Percentiles rank a stretch among this genome's conserved stretches.
phyloP scores from a whole-genome alignment of 495 filamentous ascomycete species.

The Poronia punctata region DNA sequence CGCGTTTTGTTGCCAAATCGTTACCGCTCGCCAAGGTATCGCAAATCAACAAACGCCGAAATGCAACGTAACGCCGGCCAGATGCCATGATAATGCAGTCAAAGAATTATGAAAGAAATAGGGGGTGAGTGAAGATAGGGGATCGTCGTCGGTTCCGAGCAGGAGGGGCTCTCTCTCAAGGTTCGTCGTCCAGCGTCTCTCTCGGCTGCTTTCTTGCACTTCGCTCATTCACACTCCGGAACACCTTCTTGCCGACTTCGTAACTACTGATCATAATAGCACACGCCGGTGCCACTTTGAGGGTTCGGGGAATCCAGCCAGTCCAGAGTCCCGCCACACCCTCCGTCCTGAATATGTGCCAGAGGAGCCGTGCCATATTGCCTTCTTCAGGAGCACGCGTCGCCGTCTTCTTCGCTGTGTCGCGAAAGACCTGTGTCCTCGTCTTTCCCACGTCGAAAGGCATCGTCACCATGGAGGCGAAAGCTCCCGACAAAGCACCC shows the following conservation, averaged over 20 bases:
- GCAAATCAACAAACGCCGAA: conserved; percentile 15
- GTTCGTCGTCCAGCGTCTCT: conserved; percentile 4
- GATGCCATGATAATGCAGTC: conserved; percentile 8
- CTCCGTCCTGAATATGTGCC: conserved; percentile 82
- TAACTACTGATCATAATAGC: conserved; percentile 99
- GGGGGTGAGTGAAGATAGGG: conserved; percentile 9
- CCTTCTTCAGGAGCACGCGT: conserved; percentile 58
- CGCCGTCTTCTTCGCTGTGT: conserved; percentile 27
- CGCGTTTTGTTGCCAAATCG: too few relatives aligned
- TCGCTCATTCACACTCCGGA: conserved; percentile 69
- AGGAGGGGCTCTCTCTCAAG: conserved; percentile 9
- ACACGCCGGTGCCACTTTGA: conserved; percentile 94
- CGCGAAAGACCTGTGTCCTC: conserved; percentile 71
- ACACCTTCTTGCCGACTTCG: conserved; percentile 88
- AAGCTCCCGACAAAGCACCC: conserved; percentile 70
- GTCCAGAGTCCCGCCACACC: conserved; percentile 75
- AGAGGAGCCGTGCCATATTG: conserved; percentile 68
- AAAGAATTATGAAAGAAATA: conserved; percentile 4
- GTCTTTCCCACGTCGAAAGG: conserved; percentile 99
- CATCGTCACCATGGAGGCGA: conserved; percentile 85
- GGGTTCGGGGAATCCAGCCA: conserved; percentile 81
- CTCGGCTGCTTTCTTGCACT: conserved; percentile 19
- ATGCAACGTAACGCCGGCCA: conserved; percentile 10
- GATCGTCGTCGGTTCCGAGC: too few relatives aligned
- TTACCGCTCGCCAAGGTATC: conserved; percentile 8